Evolutionary conservation across 768 basidiomycete genomes (phyloP).

Genomic region (Fomitopsis serialis): DNA sequence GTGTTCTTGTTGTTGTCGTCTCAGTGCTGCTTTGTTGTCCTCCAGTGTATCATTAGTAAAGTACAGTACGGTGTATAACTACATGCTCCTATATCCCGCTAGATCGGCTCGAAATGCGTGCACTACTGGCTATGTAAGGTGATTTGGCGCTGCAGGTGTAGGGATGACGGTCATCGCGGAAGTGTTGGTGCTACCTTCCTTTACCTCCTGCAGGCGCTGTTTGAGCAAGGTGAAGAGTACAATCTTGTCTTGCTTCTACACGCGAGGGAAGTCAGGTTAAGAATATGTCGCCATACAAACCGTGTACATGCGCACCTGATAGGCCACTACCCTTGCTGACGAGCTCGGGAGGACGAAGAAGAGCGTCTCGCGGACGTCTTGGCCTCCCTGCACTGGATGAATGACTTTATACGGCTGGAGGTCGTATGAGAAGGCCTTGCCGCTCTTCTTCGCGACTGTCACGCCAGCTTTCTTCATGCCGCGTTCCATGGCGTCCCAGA

Average conservation of each 20-base stretch:
- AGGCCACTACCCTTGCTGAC: constrained; percentile 67
- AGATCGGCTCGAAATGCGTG: background rate
- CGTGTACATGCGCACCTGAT: constrained; percentile 46
- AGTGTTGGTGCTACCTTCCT: constrained; percentile 11
- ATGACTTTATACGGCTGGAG: constrained; percentile 48
- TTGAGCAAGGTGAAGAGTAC: constrained; percentile 34
- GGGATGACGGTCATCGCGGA: constrained; percentile 12
- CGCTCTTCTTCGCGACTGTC: background rate
- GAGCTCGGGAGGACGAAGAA: constrained; percentile 77
- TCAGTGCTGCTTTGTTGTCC: background rate
- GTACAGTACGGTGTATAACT: constrained; percentile 1
- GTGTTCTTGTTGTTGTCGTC: background rate
- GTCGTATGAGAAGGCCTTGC: constrained; percentile 26
- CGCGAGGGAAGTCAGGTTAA: background rate
- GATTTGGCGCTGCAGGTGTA: background rate
- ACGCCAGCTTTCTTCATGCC: background rate
- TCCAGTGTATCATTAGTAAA: constrained; percentile 5
- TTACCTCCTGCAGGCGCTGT: constrained; percentile 24
- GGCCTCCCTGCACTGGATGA: constrained; percentile 18
- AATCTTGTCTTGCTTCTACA: constrained; percentile 41
- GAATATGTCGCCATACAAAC: background rate
- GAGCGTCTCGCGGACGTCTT: constrained; percentile 44
- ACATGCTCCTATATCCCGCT: background rate
- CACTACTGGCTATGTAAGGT: no score
- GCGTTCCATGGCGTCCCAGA: constrained; percentile 41